Conservation (phyloP, 306 rosid genomes). For the Dalbergia oliveri region DNA sequence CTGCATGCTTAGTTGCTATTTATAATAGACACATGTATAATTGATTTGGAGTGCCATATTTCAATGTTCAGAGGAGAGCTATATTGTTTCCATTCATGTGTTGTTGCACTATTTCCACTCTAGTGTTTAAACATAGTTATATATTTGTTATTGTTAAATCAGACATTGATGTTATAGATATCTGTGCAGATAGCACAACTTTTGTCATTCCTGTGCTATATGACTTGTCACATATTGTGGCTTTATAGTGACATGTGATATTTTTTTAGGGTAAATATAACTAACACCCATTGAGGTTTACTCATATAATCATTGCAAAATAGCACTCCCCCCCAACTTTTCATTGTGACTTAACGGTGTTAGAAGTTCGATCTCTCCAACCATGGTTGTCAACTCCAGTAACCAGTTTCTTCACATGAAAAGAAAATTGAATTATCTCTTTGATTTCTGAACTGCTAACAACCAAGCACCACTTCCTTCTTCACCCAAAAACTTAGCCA, state of each 20-base stretch:
- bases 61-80: slow-evolving; percentile 6
- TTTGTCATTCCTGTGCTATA: background rate
- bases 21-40: background rate
- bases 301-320: no score
- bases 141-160: background rate
- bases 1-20: background rate
- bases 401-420: no score
- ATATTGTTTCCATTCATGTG: background rate
- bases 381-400: no score
- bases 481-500: no score
- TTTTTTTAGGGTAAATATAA: background rate
- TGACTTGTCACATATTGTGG: slow-evolving; percentile 8
- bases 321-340: no score
- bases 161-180: background rate
- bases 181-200: background rate
- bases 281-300: no score
- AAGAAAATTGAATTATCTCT: no score
- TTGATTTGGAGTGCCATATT: background rate
- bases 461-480: no score
- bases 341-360: no score
- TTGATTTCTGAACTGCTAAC: no score
- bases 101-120: background rate
- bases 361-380: no score
- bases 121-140: background rate
- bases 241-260: slow-evolving; percentile 6